Conservation (phyloP, 129 eudicot genomes). For the Artemisia annua region DNA sequence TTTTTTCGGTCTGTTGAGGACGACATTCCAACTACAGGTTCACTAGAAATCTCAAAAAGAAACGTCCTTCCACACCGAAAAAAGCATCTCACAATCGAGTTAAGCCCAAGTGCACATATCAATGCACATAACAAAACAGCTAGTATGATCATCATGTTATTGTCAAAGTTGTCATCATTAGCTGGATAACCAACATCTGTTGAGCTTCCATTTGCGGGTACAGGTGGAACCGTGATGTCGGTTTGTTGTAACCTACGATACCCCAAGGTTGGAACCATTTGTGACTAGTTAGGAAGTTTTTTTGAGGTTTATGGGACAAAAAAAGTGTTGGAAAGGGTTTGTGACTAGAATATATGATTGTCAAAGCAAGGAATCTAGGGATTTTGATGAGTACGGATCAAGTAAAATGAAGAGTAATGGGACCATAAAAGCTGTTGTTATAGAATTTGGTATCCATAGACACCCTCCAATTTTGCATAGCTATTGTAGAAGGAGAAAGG, state of each 20-base stretch:
- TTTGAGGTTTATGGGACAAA: slow-evolving; percentile 11
- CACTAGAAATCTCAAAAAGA: slow-evolving; percentile 19
- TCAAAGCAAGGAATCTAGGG: slow-evolving; percentile 29
- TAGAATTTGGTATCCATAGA: slow-evolving; percentile 33
- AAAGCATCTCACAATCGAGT: slow-evolving; percentile 63
- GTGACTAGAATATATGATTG: slow-evolving; percentile 43
- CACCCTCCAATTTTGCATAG: background rate
- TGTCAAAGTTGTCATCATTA: slow-evolving; percentile 50
- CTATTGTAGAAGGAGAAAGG: slow-evolving; percentile 1
- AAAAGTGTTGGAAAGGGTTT: slow-evolving; percentile 47
- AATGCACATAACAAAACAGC: slow-evolving; percentile 72
- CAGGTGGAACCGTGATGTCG: slow-evolving; percentile 25
- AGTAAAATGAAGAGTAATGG: slow-evolving; percentile 40
- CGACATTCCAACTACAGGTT: slow-evolving; percentile 22
- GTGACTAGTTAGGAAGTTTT: background rate
- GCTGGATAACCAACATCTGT: slow-evolving; percentile 18
- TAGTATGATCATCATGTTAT: slow-evolving; percentile 79
- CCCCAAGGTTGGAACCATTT: slow-evolving; percentile 10
- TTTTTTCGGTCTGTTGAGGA: slow-evolving; percentile 36
- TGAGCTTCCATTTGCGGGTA: slow-evolving; percentile 22
- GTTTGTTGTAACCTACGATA: slow-evolving; percentile 43
- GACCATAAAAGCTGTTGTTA: slow-evolving; percentile 33
- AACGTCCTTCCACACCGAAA: slow-evolving; percentile 42
- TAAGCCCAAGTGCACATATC: slow-evolving; percentile 67
- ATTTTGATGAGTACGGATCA: slow-evolving; percentile 36